These are phyloP conservation scores for Yueomyces sp. DNA, from an alignment of 805 yeast species.

Conservation along the genomic window DNA sequence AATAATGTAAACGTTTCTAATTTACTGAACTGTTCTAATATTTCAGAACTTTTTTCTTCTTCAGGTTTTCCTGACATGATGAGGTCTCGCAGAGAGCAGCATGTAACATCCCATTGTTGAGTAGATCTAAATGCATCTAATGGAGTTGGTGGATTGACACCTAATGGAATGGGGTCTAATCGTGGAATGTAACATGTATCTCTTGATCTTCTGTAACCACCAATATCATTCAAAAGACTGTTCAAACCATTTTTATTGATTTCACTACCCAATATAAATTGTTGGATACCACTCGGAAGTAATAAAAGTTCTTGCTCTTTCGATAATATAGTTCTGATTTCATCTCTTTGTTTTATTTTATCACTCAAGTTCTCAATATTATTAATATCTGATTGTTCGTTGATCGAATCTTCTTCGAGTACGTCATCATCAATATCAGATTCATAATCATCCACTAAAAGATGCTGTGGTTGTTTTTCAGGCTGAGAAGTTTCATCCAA, in stretches of 20 bases:
- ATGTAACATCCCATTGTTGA: conserved; percentile 22
- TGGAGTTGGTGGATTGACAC: conserved; percentile 24
- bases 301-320: conserved; percentile 12
- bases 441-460: conserved; percentile 4
- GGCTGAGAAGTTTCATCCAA: neutral
- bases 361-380: conserved; percentile 6
- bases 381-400: conserved; percentile 1
- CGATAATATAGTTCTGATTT: conserved; percentile 6
- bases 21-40: conserved; percentile 17
- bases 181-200: conserved; percentile 17
- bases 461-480: conserved; percentile 1
- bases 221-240: conserved; percentile 12
- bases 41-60: conserved; percentile 3
- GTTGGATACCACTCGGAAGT: conserved; percentile 24
- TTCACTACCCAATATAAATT: conserved; percentile 20
- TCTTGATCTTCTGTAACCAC: conserved; percentile 19
- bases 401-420: conserved; percentile 9
- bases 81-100: conserved; percentile 10
- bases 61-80: neutral
- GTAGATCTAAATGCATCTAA: conserved; percentile 23
- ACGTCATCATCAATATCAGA: conserved; percentile 16
- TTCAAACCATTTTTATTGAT: conserved; percentile 12
- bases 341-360: conserved; percentile 3
- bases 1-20: conserved; percentile 28
- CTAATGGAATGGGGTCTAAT: conserved; percentile 13